A percentile compares a stretch with the other conserved stretches of the same genome.
phyloP scores from a whole-genome alignment of 257 asterid genomes.

The Primulina tabacum region DNA sequence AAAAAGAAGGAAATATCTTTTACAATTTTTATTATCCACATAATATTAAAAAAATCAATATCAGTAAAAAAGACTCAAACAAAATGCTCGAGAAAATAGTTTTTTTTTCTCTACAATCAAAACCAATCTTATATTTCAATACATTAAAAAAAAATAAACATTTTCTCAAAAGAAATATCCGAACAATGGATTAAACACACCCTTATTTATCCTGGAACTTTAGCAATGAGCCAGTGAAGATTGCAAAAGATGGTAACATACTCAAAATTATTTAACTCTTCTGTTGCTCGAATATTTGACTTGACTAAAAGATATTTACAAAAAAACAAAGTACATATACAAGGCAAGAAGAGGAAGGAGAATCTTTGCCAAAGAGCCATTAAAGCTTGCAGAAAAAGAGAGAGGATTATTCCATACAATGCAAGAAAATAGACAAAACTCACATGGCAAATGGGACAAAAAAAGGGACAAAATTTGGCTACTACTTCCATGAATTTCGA shows the following conservation, averaged over 20 bases:
- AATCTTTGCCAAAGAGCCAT: slow-evolving; percentile 37
- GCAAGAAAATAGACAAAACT: slow-evolving; percentile 45
- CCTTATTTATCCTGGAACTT: neutral
- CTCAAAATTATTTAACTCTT: slow-evolving; percentile 23
- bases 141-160: neutral
- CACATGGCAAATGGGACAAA: slow-evolving; percentile 57
- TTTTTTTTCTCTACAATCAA: too few species aligned
- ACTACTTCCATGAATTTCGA: slow-evolving; percentile 22
- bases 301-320: slow-evolving; percentile 20
- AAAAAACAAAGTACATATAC: slow-evolving; percentile 6
- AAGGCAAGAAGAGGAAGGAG: slow-evolving; percentile 19
- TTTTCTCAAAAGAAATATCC: neutral
- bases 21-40: too few species aligned
- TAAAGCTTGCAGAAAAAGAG: slow-evolving; percentile 32
- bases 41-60: too few species aligned
- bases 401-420: slow-evolving; percentile 38
- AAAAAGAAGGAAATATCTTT: too few species aligned
- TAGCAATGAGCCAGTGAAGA: neutral
- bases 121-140: too few species aligned
- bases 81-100: too few species aligned
- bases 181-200: neutral
- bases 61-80: too few species aligned
- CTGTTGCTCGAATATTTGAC: slow-evolving; percentile 31
- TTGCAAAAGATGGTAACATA: slow-evolving; percentile 24
- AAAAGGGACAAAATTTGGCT: slow-evolving; percentile 41